These are phyloP conservation scores for Eucalyptus viminalis DNA, from an alignment of 345 rosid species.

Conservation along the genomic window DNA sequence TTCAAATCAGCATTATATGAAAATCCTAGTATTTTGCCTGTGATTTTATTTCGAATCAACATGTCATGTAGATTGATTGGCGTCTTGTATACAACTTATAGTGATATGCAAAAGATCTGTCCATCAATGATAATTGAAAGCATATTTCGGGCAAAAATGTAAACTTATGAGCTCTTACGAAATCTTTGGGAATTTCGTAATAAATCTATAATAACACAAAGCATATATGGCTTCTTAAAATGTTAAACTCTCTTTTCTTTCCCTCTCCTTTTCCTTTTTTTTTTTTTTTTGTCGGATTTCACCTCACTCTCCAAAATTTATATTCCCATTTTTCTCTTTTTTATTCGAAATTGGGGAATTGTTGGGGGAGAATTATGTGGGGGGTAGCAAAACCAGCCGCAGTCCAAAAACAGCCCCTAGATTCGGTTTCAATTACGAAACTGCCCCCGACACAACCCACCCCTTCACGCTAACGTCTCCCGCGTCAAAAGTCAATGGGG, in stretches of 20 bases:
- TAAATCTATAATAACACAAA: neutral
- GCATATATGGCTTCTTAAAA: neutral
- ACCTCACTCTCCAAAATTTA: neutral
- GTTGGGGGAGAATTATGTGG: neutral
- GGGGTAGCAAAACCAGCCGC: neutral
- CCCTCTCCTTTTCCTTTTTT: neutral
- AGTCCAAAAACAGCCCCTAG: neutral
- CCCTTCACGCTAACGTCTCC: neutral
- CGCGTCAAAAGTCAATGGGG: neutral
- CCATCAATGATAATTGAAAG: no score
- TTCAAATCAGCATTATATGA: no score
- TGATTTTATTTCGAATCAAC: no score
- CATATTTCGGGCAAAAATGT: neutral
- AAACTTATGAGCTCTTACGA: neutral
- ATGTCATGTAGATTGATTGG: no score
- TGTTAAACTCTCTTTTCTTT: neutral
- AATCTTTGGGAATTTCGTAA: neutral
- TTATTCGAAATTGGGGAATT: neutral
- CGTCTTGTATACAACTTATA: no score
- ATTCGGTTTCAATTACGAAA: neutral
- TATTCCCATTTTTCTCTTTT: accelerated
- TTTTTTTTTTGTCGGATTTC: neutral
- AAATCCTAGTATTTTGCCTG: accelerated
- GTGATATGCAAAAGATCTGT: no score
- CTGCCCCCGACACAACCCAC: neutral